These are phyloP conservation scores for Hypoxylon sp. DNA, from an alignment of 2,329 filamentous ascomycete genomes.

Conservation along the genomic window DNA sequence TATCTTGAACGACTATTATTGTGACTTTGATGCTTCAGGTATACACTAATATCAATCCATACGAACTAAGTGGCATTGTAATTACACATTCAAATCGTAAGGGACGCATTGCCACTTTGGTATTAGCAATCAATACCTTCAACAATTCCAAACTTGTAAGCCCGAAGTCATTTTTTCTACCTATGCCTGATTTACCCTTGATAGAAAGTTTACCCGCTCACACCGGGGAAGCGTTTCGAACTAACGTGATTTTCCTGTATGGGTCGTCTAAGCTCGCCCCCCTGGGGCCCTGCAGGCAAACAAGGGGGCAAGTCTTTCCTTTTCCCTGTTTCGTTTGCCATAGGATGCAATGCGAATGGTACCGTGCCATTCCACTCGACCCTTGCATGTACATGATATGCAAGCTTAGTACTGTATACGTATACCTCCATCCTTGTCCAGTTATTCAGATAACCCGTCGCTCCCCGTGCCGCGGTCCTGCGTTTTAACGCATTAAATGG, in stretches of 20 bases:
- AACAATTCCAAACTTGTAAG: slow-evolving; percentile 17
- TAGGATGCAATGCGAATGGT: slow-evolving; percentile 30
- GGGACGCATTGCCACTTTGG: slow-evolving; percentile 20
- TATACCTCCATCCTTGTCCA: slow-evolving; percentile 3
- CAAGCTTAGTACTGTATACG: slow-evolving; percentile 17
- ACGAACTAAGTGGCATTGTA: slow-evolving; percentile 3
- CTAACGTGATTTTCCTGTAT: slow-evolving; percentile 26
- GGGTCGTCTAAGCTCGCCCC: slow-evolving; percentile 18
- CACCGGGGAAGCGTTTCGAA: slow-evolving; percentile 17
- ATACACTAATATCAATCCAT: slow-evolving; percentile 7
- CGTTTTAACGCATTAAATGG: slow-evolving; percentile 38
- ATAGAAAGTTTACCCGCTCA: slow-evolving; percentile 14
- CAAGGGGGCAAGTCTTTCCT: slow-evolving; percentile 33
- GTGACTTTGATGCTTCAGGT: too few species aligned
- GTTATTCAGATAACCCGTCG: slow-evolving; percentile 35
- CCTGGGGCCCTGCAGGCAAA: slow-evolving; percentile 36
- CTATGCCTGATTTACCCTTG: slow-evolving; percentile 9
- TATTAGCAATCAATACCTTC: slow-evolving; percentile 15
- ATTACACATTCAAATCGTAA: slow-evolving; percentile 12
- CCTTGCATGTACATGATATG: slow-evolving; percentile 32
- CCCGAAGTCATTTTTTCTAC: slow-evolving; percentile 1
- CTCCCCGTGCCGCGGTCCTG: slow-evolving; percentile 34
- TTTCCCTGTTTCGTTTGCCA: slow-evolving; percentile 35
- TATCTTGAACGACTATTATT: too few species aligned
- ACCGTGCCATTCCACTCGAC: slow-evolving; percentile 31